Conservation (phyloP, 169 alveolate species). For the Plasmodium chabaudi region DNA sequence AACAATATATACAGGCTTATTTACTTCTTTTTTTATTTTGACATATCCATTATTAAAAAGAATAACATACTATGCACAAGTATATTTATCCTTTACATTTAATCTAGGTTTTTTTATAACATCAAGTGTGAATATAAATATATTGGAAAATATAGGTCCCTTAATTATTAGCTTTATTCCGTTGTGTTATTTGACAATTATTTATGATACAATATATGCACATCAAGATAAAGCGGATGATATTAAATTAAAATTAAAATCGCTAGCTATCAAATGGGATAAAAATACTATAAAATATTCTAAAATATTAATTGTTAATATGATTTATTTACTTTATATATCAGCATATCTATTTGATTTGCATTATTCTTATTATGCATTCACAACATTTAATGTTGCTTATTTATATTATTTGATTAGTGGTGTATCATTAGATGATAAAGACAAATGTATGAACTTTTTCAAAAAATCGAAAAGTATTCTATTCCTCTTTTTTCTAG, state of each 20-base stretch:
- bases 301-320: conserved; percentile 6
- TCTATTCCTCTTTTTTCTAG: conserved; percentile 8
- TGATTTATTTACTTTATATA: conserved; percentile 28
- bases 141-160: conserved; percentile 79
- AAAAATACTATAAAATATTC: conserved; percentile 79
- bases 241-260: conserved; percentile 87
- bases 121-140: conserved; percentile 82
- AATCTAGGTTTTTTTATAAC: conserved; percentile 92
- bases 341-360: conserved; percentile 42
- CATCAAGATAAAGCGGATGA: conserved; percentile 94
- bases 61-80: conserved; percentile 91
- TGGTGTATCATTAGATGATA: conserved; percentile 5
- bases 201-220: conserved; percentile 96
- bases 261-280: conserved; percentile 94
- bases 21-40: conserved; percentile 81
- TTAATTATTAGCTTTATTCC: conserved; percentile 83
- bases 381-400: conserved; percentile 30
- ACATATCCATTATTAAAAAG: conserved; percentile 94
- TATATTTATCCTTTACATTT: conserved; percentile 93
- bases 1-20: conserved; percentile 34
- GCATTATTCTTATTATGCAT: conserved; percentile 32
- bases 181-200: conserved; percentile 90
- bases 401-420: conserved; percentile 17
- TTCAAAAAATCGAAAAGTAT: conserved; percentile 53
- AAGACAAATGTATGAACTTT: conserved; percentile 43